Evolutionary conservation across 2,329 filamentous ascomycete genomes (phyloP), one percentile per base, ranked within the genome.

Genomic region (Paramyrothecium roridum): DNA sequence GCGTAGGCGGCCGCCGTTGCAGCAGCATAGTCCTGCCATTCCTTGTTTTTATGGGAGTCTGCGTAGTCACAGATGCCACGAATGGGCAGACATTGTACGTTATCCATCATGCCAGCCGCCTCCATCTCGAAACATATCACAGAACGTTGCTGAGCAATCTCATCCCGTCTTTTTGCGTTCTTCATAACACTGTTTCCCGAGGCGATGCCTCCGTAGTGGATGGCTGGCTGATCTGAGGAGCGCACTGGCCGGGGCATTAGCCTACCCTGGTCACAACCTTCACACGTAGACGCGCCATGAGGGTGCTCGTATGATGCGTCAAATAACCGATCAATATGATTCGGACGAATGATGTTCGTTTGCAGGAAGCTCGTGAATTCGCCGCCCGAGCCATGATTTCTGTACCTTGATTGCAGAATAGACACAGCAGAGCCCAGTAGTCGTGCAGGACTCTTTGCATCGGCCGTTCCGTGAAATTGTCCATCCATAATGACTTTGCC

Each of bases 21-120:
- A 0, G 73, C 68, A 0, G 72, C 72, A 55, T 72, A 73, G 1
- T 26, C 10, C 21, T 72, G 67, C 72, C 70, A 74, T 12, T 16
- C 23, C 8, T 75, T 66, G 26, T 64, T 64, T 53, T 75, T 75
- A 54, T 74, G 70, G 0, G 62, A 65, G 56, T 76, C 73, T 3
- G 68, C 64, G 50, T 73, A 75, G 40, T 72, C 67, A 26, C 65
- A 74, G 2, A 74, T 69, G 0, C 70, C 71, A 3, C 70, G 63
- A 21, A 75, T 68, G 0, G 69, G 61, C 0, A 73, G 37, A 33
- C 66, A 73, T 0, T 65, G 65, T 6, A 70, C 57, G 1, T 54
- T 56, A 3, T 59, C 54, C 50, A 60, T 57, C 1, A 65, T 46
- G 1, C 66, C 65, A 1, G 66, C 66, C 0, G 61, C 63, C 34